Evolutionary conservation across 306 rosid genomes (phyloP).

Genomic region (Arachis hypogaea): DNA sequence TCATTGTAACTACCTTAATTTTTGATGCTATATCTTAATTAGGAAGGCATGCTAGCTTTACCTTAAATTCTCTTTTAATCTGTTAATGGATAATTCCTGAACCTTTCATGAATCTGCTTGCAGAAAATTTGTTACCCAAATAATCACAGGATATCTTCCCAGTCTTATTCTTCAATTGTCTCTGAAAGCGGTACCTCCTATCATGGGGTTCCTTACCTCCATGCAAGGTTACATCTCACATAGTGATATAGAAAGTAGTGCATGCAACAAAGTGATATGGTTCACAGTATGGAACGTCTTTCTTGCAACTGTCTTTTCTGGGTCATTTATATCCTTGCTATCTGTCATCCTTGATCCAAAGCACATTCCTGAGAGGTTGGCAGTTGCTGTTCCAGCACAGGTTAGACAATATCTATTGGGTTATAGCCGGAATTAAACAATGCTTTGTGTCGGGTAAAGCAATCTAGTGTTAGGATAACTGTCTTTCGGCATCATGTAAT

Average conservation of each 20-base stretch:
- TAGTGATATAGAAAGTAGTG: constrained; percentile 85
- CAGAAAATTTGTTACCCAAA: constrained; percentile 77
- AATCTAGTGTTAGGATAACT: constrained; percentile 8
- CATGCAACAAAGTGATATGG: constrained; percentile 86
- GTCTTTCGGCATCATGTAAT: constrained; percentile 15
- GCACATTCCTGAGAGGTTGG: constrained; percentile 73
- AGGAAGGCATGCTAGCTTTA: constrained; percentile 12
- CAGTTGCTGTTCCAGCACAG: constrained; percentile 88
- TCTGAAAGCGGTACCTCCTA: constrained; percentile 80
- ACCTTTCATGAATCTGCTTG: constrained; percentile 40
- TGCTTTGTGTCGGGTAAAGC: constrained; percentile 8
- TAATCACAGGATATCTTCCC: constrained; percentile 95
- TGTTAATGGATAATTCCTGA: constrained; percentile 34
- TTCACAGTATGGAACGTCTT: constrained; percentile 93
- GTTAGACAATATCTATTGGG: constrained; percentile 50
- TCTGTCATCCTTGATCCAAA: constrained; percentile 69
- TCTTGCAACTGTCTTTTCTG: constrained; percentile 92
- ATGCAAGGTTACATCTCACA: constrained; percentile 85
- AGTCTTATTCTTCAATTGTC: constrained; percentile 87
- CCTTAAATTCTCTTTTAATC: constrained; percentile 6
- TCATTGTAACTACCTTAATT: constrained; percentile 11
- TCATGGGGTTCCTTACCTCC: constrained; percentile 86
- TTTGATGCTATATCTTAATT: constrained; percentile 25
- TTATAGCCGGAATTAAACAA: background rate
- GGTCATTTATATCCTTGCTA: constrained; percentile 62